Evolutionary conservation across 2,329 filamentous ascomycete genomes (phyloP), one percentile per base, ranked within the genome.

Genomic region (Aspergillus ochraceoroseus): DNA sequence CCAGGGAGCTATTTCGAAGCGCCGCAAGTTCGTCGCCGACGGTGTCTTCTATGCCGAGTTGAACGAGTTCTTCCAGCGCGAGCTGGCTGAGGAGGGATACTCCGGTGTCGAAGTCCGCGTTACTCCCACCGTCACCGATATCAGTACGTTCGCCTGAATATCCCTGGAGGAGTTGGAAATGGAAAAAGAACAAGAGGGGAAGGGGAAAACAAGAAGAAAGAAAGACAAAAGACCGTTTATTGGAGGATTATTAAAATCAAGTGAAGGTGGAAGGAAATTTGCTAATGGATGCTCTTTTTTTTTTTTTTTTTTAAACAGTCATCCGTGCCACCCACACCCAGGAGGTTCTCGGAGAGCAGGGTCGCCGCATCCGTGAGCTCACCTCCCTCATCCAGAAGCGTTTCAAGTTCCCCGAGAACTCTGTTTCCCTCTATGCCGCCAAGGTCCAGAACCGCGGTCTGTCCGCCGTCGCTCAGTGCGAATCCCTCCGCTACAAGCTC

Each of bases 41-140:
- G 92, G 92, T 83, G 92, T 98, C 68, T 98, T 98, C 87, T 98
- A 95, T 76, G 92, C 92, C 79, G 92, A 98, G 79, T 79, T 98
- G 75, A 98, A 98, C 85, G 92, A 98, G 80, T 98, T 98, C 85
- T 98, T 98, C 87, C 92, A 96, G 83, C 90, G 92, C 74, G 92
- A 98, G 79, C 81, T 98, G 71, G 92, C 92, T 70, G 92, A 98
- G 83, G 94, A 98, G 79, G 92, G 92, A 65, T 98, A 98, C 83
- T 98, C 92, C 44, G 92, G 92, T 72, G 92, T 98, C 72, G 94
- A 98, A 80, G 92, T 98, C 77, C 87, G 94, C 80, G 92, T 98
- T 64, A 98, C 92, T 63, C 92, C 92, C 61, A 98, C 92, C 72
- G 92, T 98, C 70, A 98, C 92, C 79, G 92, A 96, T 77, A 96